Percentiles rank a stretch among this genome's conserved stretches.
These are phyloP conservation scores for Gautieria morchelliformis DNA, from an alignment of 768 basidiomycete genomes.

Conservation along the genomic window DNA sequence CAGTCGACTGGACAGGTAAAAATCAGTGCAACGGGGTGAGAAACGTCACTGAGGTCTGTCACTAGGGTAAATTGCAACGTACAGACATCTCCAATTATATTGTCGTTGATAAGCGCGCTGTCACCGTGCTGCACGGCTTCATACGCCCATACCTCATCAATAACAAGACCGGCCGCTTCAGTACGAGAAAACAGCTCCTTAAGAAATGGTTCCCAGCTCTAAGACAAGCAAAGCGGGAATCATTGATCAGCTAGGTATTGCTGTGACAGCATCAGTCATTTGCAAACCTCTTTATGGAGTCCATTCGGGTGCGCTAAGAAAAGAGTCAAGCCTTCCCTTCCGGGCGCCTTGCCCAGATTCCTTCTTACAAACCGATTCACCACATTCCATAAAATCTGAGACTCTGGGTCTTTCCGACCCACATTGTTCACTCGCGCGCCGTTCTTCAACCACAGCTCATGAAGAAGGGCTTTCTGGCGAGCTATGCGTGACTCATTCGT, in stretches of 20 bases:
- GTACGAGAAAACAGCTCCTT: constrained; percentile 37
- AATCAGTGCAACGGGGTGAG: neutral
- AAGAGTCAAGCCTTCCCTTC: constrained; percentile 39
- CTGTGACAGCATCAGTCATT: neutral
- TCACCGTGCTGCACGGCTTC: constrained; percentile 85
- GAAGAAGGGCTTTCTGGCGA: neutral
- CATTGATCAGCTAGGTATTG: neutral
- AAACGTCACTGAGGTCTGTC: too few relatives aligned
- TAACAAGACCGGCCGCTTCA: constrained; percentile 19
- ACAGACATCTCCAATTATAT: constrained; percentile 50
- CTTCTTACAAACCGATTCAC: constrained; percentile 58
- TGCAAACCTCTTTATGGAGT: constrained; percentile 71
- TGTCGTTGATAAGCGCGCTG: constrained; percentile 59
- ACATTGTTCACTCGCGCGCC: constrained; percentile 3
- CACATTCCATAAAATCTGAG: constrained; percentile 51
- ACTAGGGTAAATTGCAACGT: constrained; percentile 18
- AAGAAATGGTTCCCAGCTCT: constrained; percentile 78
- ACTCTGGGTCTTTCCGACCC: constrained; percentile 17
- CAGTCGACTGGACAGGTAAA: constrained; percentile 49
- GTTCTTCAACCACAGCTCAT: neutral
- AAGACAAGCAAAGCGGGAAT: neutral
- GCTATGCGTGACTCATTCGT: neutral
- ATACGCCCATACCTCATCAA: constrained; percentile 75
- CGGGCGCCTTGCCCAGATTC: constrained; percentile 13
- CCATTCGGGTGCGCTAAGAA: constrained; percentile 82